Base-by-base conservation (phyloP, 169 alveolate species). In the Plasmodium berghei region DNA sequence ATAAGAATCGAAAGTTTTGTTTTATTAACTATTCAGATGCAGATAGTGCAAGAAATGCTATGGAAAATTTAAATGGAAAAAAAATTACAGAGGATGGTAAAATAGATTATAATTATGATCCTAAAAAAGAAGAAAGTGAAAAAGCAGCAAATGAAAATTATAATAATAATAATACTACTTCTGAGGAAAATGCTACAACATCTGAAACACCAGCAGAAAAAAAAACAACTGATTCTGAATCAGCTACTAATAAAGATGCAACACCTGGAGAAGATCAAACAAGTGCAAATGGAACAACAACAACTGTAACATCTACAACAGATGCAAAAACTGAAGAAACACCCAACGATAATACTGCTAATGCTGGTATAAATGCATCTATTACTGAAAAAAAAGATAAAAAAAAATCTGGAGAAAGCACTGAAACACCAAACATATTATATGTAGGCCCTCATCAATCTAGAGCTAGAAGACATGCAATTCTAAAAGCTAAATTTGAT, bases 381-480 rank as follows among this genome's bases (percentile, higher is more conserved):
- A 26, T 52, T 69, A 72, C 54, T 26, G 67, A 55, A 10, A 85
- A 26, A 34, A 45, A 46, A 18, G 40, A 54, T 34, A 61, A 10
- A 5, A 85, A 61, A 20, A 80, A 72, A 34, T 74, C 10, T 5
- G 71, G 61, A 26, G 59, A 66, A 34, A 14, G 40, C 34, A 22
- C 67, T 4, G 85, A 83, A 26, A 56, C 45, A 34, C 85, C 90
- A 42, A 69, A 83, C 45, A 72, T 92, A 24, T 73, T 97, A 61
- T 93, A 93, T 75, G 99, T 96, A 12, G 96, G 96, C 20, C 96
- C 97, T n/a, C 97, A 95, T 69, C 98, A 96, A 93, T 93, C 94
- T 55, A 95, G 95, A 92, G 97, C 97, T 26, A 97, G 95, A 72
- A 94, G 99, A 52, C 95, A 94, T 54, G 98, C 97, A 42, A 87